These are phyloP conservation scores for Arachnopeziza araneosa DNA, from an alignment of 2,329 filamentous ascomycete species.

Conservation along the genomic window DNA sequence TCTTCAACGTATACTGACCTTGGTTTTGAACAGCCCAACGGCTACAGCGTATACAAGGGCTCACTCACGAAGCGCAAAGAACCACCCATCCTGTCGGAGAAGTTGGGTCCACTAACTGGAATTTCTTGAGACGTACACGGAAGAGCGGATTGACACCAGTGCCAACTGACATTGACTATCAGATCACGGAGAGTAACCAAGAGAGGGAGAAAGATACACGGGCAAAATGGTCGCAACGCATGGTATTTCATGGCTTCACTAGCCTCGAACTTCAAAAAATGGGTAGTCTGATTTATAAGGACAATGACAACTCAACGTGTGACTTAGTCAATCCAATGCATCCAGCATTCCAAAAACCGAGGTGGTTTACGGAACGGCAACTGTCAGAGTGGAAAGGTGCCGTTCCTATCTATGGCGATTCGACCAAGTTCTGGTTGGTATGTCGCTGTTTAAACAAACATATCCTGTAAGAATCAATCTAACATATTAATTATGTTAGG, in stretches of 20 bases:
- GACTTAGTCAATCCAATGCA: not conserved
- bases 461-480: not conserved
- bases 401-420: not conserved
- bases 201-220: not conserved
- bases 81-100: not conserved
- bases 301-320: not conserved
- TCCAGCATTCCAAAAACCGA: not conserved
- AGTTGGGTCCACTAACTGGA: not conserved
- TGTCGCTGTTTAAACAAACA: not conserved
- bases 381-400: not conserved
- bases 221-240: not conserved
- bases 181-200: not conserved
- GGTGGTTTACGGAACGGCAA: not conserved
- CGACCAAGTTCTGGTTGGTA: not conserved
- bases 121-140: not conserved
- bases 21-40: not conserved
- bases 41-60: not conserved
- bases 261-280: not conserved
- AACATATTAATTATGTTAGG: not conserved
- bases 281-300: not conserved
- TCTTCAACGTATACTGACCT: not conserved
- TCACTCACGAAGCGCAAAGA: not conserved
- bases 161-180: not conserved
- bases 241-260: not conserved
- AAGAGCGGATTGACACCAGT: not conserved